phyloP scores from a whole-genome alignment of 805 yeast genomes.

The Monosporozyma aquatica region DNA sequence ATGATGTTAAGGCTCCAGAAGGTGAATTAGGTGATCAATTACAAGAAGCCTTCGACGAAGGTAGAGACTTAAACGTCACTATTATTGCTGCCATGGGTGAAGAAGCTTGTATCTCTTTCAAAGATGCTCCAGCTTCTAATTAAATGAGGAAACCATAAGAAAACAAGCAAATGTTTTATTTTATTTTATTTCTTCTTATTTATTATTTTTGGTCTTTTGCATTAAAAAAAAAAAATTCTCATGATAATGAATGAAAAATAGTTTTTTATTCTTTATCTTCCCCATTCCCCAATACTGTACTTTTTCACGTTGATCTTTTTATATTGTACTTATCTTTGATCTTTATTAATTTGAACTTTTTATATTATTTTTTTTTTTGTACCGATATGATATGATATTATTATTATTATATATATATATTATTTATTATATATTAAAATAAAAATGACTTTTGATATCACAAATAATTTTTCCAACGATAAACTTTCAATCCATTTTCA shows the following conservation, averaged over 20 bases:
- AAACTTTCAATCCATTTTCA: slow-evolving; percentile 26
- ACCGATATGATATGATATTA: no score
- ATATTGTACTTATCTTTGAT: background rate
- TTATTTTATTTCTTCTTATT: no score
- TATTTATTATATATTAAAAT: no score
- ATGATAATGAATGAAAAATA: slow-evolving; percentile 2
- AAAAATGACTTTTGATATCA: background rate
- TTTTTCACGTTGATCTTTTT: slow-evolving; percentile 1
- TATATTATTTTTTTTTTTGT: background rate
- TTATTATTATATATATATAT: background rate
- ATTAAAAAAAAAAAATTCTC: background rate
- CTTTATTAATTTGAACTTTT: background rate
- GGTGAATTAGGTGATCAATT: slow-evolving; percentile 93
- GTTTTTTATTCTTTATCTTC: background rate
- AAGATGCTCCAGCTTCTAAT: slow-evolving; percentile 85
- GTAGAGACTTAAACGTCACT: slow-evolving; percentile 95
- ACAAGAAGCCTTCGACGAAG: slow-evolving; percentile 91
- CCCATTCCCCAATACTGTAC: background rate
- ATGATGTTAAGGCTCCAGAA: slow-evolving; percentile 96
- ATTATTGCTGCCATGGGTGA: slow-evolving; percentile 98
- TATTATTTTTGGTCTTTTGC: no score
- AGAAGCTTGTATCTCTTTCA: slow-evolving; percentile 97
- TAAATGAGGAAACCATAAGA: no score
- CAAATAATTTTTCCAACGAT: slow-evolving; percentile 16
- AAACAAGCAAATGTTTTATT: no score